These are phyloP conservation scores for Xylaria palmicola DNA, from an alignment of 495 filamentous ascomycete species.

Conservation along the genomic window DNA sequence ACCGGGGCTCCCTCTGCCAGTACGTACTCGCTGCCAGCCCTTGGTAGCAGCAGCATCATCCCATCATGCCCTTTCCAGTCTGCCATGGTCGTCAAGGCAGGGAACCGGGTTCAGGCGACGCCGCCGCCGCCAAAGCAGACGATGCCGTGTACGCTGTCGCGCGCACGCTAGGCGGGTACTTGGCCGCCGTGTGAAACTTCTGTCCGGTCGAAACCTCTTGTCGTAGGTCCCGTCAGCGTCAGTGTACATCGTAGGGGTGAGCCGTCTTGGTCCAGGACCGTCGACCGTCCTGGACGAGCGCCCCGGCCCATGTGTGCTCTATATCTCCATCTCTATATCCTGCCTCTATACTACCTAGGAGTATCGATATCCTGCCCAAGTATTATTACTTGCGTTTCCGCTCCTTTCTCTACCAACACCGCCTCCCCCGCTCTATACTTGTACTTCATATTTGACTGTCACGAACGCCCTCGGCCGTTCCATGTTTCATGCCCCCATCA, in stretches of 20 bases:
- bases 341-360: slow-evolving; percentile 10
- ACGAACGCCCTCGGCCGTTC: background rate
- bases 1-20: background rate
- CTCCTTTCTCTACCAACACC: background rate
- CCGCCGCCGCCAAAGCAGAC: slow-evolving; percentile 4
- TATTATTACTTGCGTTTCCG: slow-evolving; percentile 4
- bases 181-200: slow-evolving; percentile 5
- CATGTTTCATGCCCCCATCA: slow-evolving; percentile 6
- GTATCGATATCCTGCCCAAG: slow-evolving; percentile 6
- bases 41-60: too few species aligned
- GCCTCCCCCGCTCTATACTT: slow-evolving; percentile 7
- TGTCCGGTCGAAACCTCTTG: background rate
- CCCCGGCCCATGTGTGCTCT: slow-evolving; percentile 7
- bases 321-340: too few species aligned
- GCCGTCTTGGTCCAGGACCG: background rate
- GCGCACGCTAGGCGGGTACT: background rate
- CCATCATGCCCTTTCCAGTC: background rate
- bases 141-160: background rate
- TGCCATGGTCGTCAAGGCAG: slow-evolving; percentile 5
- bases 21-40: too few species aligned
- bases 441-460: slow-evolving; percentile 6
- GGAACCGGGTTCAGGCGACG: slow-evolving; percentile 8
- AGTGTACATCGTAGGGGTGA: slow-evolving; percentile 4
- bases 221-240: background rate
- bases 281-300: slow-evolving; percentile 4